Conservation (phyloP, 306 rosid species). For the Canavalia ensiformis region DNA sequence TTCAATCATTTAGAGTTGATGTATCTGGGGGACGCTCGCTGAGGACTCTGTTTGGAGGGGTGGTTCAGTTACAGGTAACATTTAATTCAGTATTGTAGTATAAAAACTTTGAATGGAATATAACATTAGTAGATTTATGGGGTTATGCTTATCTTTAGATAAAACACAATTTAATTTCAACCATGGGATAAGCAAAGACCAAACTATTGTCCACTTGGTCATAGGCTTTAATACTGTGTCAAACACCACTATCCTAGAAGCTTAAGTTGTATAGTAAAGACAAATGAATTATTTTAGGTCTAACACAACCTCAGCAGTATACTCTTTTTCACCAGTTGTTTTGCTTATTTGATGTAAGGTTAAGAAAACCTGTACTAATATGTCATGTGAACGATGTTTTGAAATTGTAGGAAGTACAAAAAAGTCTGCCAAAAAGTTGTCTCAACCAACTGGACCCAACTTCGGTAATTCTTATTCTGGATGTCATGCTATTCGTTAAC, state of each 20-base stretch:
- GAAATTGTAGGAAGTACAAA: conserved; percentile 70
- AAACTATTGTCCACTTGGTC: background rate
- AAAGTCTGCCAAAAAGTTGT: conserved; percentile 73
- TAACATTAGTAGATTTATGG: background rate
- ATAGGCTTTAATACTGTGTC: conserved; percentile 18
- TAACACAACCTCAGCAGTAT: conserved; percentile 21
- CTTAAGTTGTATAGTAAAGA: background rate
- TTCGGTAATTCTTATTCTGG: conserved; percentile 64
- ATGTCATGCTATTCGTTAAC: conserved; percentile 18
- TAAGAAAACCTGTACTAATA: conserved; percentile 17
- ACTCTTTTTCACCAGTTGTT: conserved; percentile 5
- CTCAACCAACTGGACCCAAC: conserved; percentile 71
- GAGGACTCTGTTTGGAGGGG: conserved; percentile 77
- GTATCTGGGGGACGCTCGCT: conserved; percentile 80
- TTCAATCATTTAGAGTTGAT: conserved; percentile 68
- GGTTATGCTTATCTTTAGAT: conserved; percentile 19
- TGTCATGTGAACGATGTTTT: conserved; percentile 29
- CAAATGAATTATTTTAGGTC: background rate
- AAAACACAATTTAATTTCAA: conserved; percentile 3
- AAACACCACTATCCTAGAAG: background rate
- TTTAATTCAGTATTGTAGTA: background rate
- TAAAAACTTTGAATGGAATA: background rate
- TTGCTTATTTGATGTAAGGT: conserved; percentile 35
- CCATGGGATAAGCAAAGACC: conserved; percentile 1
- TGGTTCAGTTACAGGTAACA: conserved; percentile 82